Evolutionary conservation across 192 early-diverging fungal species (phyloP).

Genomic region (Phycomyces nitens): DNA sequence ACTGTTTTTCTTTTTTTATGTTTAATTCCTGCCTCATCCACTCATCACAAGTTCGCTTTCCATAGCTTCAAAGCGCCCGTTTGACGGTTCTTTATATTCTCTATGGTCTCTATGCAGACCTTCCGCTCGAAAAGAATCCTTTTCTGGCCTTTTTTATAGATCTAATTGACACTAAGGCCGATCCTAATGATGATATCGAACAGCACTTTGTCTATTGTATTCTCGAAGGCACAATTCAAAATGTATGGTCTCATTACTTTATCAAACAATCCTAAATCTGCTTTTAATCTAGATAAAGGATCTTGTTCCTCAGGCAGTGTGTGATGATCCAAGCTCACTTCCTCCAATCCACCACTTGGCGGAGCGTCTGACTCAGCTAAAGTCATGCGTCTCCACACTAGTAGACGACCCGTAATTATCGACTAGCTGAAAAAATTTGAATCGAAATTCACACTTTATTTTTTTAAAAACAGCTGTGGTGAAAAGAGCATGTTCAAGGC

Average conservation of each 20-base stretch:
- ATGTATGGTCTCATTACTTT: neutral
- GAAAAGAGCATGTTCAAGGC: neutral
- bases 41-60: no score
- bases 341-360: neutral
- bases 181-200: constrained; percentile 1
- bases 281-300: constrained; percentile 9
- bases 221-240: constrained; percentile 3
- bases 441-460: no score
- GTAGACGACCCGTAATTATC: constrained; percentile 17
- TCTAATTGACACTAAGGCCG: neutral
- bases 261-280: no score
- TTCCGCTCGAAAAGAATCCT: constrained; percentile 19
- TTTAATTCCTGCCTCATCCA: no score
- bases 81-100: constrained; percentile 16
- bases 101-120: constrained; percentile 12
- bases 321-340: neutral
- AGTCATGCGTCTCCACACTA: constrained; percentile 3
- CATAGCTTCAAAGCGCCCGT: constrained; percentile 2
- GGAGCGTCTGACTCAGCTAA: constrained; percentile 1
- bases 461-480: no score
- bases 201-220: constrained; percentile 22
- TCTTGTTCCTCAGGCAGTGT: constrained; percentile 8
- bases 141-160: constrained; percentile 24
- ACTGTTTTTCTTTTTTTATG: no score
- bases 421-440: no score